Base-by-base conservation (phyloP, 2,329 filamentous ascomycete genomes). In the Trichophyton mentagrophytes region DNA sequence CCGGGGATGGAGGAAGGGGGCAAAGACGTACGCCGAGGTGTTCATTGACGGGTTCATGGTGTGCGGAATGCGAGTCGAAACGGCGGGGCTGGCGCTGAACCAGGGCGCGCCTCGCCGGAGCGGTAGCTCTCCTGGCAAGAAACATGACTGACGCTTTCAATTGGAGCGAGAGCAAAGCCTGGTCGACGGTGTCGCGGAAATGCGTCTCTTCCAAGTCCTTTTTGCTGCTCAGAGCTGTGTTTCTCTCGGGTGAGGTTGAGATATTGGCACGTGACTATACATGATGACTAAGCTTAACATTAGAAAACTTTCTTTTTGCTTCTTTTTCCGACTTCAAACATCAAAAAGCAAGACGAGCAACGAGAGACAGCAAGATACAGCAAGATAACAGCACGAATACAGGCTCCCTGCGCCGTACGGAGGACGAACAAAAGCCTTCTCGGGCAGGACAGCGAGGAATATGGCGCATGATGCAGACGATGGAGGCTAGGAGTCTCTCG, bases 21-120 rank as follows among this genome's bases (percentile, higher is more conserved):
- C 33, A 49, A 57, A 57, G 66, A 71, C 76, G 66, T 74, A 78
- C 76, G 61, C 76, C 75, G 65, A 77, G 72, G 66, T 71, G 67
- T 67, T 78, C 76, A 61, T 74, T 77, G 62, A 77, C 76, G 57
- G 76, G 74, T 60, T 73, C 73, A 60, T 70, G 68, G 66, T 75
- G 73, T 66, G 72, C 72, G 62, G 72, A 68, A 61, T 76, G 71
- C 3, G 76, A 77, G 64, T 69, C 76, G 65, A 72, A 76, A 66
- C 76, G 74, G 62, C 74, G 74, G 59, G 74, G 72, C 63, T 75
- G 74, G 62, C 70, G 70, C 62, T 71, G 72, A 70, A 76, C 69
- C 66, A 72, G 60, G 60, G 69, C 68, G 67, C 72, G 57, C 46
- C 58, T 70, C 66, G 68, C 66, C 60, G 71, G 71, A 64, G 68